These are phyloP conservation scores for Podospora tetraspora DNA, from an alignment of 495 filamentous ascomycete genomes.

Conservation along the genomic window DNA sequence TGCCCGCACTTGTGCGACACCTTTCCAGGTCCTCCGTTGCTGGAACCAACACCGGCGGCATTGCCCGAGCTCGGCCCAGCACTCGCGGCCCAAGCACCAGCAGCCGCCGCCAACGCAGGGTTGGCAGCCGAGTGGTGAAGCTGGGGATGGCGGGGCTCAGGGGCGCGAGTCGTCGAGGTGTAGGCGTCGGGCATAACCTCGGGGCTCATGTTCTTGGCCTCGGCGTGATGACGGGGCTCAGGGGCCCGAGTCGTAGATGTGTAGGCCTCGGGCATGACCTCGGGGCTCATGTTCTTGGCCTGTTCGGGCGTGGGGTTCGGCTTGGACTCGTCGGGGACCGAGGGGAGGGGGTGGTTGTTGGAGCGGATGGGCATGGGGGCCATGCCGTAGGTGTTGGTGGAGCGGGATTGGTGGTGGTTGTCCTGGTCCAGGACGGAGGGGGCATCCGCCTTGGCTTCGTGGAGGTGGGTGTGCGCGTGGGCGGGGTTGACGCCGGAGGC, in stretches of 20 bases:
- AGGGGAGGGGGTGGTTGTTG: background rate
- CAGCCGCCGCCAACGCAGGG: constrained; percentile 19
- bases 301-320: constrained; percentile 2
- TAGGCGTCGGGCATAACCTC: no score
- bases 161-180: no score
- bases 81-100: constrained; percentile 18
- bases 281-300: constrained; percentile 19
- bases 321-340: background rate
- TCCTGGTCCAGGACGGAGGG: background rate
- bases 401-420: background rate
- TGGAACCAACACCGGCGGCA: background rate
- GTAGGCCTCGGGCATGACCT: constrained; percentile 21
- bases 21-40: constrained; percentile 8
- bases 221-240: background rate
- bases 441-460: background rate
- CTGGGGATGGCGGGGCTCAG: background rate
- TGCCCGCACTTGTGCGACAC: constrained; percentile 29
- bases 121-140: constrained; percentile 2
- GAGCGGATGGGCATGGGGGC: constrained; percentile 1
- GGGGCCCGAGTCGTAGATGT: constrained; percentile 2
- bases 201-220: background rate
- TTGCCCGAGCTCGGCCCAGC: background rate
- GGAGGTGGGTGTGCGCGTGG: background rate
- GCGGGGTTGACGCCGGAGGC: constrained; percentile 26
- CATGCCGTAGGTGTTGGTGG: background rate